Conservation (phyloP, 2,329 filamentous ascomycete genomes). For the Talaromyces sp. region DNA sequence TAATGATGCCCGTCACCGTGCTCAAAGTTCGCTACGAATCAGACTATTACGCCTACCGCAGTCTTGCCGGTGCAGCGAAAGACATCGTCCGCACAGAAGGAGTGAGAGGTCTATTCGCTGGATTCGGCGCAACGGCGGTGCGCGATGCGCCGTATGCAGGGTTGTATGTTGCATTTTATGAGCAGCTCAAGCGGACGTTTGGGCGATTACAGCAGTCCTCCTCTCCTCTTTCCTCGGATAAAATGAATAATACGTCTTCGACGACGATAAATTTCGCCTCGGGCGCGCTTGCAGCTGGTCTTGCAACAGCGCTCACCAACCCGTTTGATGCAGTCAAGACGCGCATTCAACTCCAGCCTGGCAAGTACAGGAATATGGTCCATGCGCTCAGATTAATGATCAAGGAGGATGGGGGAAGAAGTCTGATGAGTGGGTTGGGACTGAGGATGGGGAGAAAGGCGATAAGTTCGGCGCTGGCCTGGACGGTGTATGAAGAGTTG, state of each 20-base stretch:
- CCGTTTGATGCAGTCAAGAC: conserved; percentile 98
- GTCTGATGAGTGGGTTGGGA: conserved; percentile 80
- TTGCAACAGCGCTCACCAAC: conserved; percentile 87
- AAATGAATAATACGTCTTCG: conserved; percentile 20
- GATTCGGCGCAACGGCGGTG: conserved; percentile 88
- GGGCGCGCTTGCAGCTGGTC: conserved; percentile 72
- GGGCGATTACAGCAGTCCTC: conserved; percentile 21
- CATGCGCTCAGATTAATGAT: conserved; percentile 76
- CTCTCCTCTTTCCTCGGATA: conserved; percentile 16
- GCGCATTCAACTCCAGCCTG: conserved; percentile 83
- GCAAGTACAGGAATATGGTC: conserved; percentile 75
- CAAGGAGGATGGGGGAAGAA: conserved; percentile 71
- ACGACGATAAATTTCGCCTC: conserved; percentile 77
- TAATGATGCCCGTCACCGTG: conserved; percentile 93
- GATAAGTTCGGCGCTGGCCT: conserved; percentile 88
- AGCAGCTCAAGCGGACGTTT: conserved; percentile 49
- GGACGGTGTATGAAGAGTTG: conserved; percentile 95
- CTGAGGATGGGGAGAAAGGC: conserved; percentile 89
- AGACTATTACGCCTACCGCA: conserved; percentile 77
- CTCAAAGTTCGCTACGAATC: conserved; percentile 97
- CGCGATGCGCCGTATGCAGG: conserved; percentile 96
- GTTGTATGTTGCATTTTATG: conserved; percentile 90
- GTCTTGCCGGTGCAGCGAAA: conserved; percentile 65
- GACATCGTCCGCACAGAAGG: conserved; percentile 75
- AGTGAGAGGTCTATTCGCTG: conserved; percentile 80